phyloP scores from a whole-genome alignment of 2,329 filamentous ascomycete genomes.

The Pestalotiopsis sp. region DNA sequence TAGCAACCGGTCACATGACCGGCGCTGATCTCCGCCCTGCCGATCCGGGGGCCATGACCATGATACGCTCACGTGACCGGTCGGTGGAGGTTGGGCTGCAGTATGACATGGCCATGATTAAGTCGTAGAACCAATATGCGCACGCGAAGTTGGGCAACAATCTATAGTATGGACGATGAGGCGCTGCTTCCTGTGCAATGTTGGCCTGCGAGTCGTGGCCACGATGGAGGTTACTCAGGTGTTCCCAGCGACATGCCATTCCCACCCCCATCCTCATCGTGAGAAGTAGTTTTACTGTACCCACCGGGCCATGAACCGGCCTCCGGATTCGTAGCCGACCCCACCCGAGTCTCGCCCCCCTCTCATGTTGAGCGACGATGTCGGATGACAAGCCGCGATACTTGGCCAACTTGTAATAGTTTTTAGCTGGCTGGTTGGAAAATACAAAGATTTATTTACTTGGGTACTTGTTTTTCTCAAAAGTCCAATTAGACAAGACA shows the following conservation, averaged over 20 bases:
- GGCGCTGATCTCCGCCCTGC: background rate
- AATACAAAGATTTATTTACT: background rate
- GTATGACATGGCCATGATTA: background rate
- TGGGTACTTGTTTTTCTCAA: background rate
- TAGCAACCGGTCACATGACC: background rate
- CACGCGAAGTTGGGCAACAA: background rate
- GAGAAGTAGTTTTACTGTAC: background rate
- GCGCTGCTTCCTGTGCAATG: background rate
- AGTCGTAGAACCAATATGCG: background rate
- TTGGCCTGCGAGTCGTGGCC: background rate
- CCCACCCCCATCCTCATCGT: background rate
- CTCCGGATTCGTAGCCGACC: background rate
- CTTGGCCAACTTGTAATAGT: background rate
- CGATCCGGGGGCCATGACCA: background rate
- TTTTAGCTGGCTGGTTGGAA: background rate
- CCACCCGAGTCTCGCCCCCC: background rate
- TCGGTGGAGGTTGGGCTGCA: background rate
- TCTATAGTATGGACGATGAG: background rate
- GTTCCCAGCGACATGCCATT: too few relatives aligned
- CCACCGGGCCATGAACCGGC: background rate
- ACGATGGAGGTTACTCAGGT: background rate
- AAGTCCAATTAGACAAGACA: background rate
- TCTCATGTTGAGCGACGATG: background rate
- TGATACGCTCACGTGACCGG: conserved; percentile 1
- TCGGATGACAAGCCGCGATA: background rate